phyloP scores from a whole-genome alignment of 768 basidiomycete species.

The Lanmaoa rubissima region DNA sequence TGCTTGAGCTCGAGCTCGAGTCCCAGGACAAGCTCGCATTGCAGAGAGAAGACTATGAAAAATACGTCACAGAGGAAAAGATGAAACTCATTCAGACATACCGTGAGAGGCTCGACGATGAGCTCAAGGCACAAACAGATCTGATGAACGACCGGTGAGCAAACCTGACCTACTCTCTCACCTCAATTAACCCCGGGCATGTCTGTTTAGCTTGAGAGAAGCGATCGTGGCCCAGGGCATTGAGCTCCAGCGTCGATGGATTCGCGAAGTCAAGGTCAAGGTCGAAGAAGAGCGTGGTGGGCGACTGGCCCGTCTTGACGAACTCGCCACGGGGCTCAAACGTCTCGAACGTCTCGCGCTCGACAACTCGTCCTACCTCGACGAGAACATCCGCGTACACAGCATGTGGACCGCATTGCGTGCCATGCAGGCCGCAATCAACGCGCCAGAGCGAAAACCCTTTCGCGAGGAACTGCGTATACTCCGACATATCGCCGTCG shows the following conservation, averaged over 20 bases:
- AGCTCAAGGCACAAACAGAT: conserved; percentile 85
- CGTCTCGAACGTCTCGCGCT: conserved; percentile 87
- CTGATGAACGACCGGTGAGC: conserved; percentile 91
- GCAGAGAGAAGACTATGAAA: conserved; percentile 84
- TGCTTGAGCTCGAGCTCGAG: conserved; percentile 80
- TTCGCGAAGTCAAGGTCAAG: conserved; percentile 91
- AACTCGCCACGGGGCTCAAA: conserved; percentile 86
- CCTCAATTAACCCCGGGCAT: neutral
- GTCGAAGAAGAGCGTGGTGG: conserved; percentile 97
- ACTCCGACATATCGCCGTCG: conserved; percentile 69
- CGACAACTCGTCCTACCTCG: conserved; percentile 87
- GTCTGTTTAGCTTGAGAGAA: conserved; percentile 71
- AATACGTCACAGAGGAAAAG: conserved; percentile 77
- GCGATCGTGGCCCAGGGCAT: conserved; percentile 96
- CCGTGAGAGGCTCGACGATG: conserved; percentile 80
- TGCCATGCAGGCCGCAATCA: conserved; percentile 66
- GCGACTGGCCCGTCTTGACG: conserved; percentile 90
- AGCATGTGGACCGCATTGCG: conserved; percentile 92
- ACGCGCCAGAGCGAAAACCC: conserved; percentile 66
- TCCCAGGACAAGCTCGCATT: conserved; percentile 80
- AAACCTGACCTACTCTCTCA: neutral
- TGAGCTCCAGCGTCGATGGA: conserved; percentile 95
- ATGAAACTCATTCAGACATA: conserved; percentile 71
- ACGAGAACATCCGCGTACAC: conserved; percentile 91
- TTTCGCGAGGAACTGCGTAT: conserved; percentile 90